phyloP scores from a whole-genome alignment of 495 filamentous ascomycete species.

The Chlorociboria aeruginascens region DNA sequence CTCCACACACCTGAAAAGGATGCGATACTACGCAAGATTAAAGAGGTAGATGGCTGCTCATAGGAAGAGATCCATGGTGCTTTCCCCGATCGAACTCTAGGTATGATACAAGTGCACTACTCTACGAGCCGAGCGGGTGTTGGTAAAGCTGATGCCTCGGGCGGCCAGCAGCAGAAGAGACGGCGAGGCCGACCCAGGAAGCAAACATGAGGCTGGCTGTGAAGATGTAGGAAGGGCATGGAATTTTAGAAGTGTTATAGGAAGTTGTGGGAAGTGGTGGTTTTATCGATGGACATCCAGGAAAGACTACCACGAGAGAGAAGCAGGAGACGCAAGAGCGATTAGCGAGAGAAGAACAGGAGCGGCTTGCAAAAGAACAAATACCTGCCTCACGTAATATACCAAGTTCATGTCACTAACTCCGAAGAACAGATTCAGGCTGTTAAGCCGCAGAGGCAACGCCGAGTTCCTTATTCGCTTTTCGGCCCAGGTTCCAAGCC shows the following conservation, averaged over 20 bases:
- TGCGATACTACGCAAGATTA: constrained; percentile 5
- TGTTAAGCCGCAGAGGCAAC: background rate
- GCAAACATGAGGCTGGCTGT: background rate
- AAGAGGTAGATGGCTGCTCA: constrained; percentile 4
- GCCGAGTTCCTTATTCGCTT: constrained; percentile 1
- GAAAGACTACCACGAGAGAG: no score
- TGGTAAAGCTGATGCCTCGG: background rate
- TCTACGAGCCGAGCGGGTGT: no score
- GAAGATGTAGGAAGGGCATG: no score
- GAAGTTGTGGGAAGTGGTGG: no score
- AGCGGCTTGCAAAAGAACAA: no score
- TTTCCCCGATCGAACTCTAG: background rate
- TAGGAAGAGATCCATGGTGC: constrained; percentile 6
- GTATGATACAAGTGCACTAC: constrained; percentile 3
- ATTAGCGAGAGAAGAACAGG: no score
- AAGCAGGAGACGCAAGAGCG: no score
- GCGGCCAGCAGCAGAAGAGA: background rate
- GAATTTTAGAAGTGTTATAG: no score
- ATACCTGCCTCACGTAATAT: constrained; percentile 7
- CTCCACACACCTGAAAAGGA: constrained; percentile 8
- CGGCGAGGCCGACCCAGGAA: background rate
- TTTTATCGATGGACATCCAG: no score
- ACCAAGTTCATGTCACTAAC: constrained; percentile 8
- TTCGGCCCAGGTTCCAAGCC: constrained; percentile 1
- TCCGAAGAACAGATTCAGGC: constrained; percentile 9